These are phyloP conservation scores for Nasturtium officinale DNA, from an alignment of 345 rosid genomes.

Conservation along the genomic window DNA sequence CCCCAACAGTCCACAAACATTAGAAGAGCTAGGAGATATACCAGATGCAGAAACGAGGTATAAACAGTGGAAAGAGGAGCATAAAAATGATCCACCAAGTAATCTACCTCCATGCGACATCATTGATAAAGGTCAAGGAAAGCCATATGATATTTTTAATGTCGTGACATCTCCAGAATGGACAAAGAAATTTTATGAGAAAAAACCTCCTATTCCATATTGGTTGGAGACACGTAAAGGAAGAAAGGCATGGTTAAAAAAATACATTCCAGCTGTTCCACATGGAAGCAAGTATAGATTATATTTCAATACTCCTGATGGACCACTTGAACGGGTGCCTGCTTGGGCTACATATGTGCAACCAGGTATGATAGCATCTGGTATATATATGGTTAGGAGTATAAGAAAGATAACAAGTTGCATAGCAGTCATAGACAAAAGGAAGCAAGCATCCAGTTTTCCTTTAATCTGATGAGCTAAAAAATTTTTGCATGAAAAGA, in stretches of 20 bases:
- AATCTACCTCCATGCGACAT: slow-evolving; percentile 79
- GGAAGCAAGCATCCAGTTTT: slow-evolving; percentile 12
- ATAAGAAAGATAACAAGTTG: slow-evolving; percentile 21
- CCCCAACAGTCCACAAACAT: slow-evolving; percentile 86
- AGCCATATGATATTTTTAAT: slow-evolving; percentile 71
- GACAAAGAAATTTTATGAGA: slow-evolving; percentile 69
- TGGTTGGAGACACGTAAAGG: slow-evolving; percentile 98
- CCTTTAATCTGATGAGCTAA: background rate
- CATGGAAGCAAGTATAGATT: slow-evolving; percentile 95
- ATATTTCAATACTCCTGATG: slow-evolving; percentile 85
- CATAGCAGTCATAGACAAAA: slow-evolving; percentile 6
- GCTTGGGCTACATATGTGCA: slow-evolving; percentile 97
- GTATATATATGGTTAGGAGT: slow-evolving; percentile 12
- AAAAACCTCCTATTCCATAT: slow-evolving; percentile 78
- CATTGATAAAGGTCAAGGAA: slow-evolving; percentile 76
- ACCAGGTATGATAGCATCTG: slow-evolving; percentile 61
- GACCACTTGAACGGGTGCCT: slow-evolving; percentile 88
- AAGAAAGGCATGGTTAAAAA: slow-evolving; percentile 88
- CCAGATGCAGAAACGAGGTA: slow-evolving; percentile 84
- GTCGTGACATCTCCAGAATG: slow-evolving; percentile 56
- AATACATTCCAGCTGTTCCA: slow-evolving; percentile 80
- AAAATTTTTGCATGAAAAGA: background rate
- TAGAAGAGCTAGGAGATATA: slow-evolving; percentile 76
- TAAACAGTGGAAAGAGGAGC: slow-evolving; percentile 73
- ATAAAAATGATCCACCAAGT: slow-evolving; percentile 88